Evolutionary conservation across 192 early-diverging fungal genomes (phyloP), one percentile per base, ranked within the genome.

Genomic region (Backusella morwellensis): DNA sequence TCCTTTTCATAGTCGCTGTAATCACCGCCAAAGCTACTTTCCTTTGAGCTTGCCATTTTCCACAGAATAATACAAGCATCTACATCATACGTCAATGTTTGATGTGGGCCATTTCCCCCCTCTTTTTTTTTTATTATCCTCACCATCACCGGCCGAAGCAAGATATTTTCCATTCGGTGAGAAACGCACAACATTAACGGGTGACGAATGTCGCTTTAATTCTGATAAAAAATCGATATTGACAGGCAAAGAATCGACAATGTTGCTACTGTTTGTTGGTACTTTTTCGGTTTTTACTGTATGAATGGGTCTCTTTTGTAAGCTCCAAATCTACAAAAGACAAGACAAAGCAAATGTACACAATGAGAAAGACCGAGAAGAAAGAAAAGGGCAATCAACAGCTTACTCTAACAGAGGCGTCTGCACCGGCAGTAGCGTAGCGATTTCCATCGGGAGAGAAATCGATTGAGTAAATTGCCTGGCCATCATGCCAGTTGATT

Each of bases 401-500:
- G 40, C 70, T 80, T 86, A 97, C 92, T 73, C 96, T 83, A 66
- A 97, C 95, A 80, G 93, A 93, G 75, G 90, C 88, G 85, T 99
- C 97, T 32, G 92, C 96, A 70, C 97, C 97, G 56, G 92, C 92
- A 12, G 96, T 97, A 6, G 95, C 96, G 66, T 97, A 91, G 56
- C 96, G 88, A 66, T 88, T 83, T 74, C 52, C 80, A 77, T 78
- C 82, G 41, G 85, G 78, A 66, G 96, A 91, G 87, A 97, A 99
- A 82, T 97, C 94, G 21, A 92, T 91, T 70, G 95, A 96, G 85
- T 97, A 96, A 69, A 99, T 90, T 12, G 96, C 92, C 77, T 92
- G 85, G 74, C 90, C 91, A 76, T 94, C 97, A 80, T 99, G 97
- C 97, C 97, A 97, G 77, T 94, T 92, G 82, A 99, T 96, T 84